Evolutionary conservation across 306 rosid genomes (phyloP).

Genomic region (Vigna radiata): DNA sequence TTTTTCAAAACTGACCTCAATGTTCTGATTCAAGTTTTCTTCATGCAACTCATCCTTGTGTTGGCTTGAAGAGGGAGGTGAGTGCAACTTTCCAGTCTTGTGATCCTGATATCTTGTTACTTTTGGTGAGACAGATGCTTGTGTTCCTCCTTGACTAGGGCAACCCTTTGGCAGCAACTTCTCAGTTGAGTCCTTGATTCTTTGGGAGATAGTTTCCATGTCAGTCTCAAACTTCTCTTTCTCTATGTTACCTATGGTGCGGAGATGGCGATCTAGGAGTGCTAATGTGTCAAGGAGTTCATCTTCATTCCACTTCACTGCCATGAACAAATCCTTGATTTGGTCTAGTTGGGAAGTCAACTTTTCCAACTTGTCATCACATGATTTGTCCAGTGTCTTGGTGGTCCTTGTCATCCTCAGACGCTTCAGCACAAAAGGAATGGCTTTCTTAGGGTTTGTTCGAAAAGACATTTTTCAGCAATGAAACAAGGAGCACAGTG

Average conservation of each 20-base stretch:
- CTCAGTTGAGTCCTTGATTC: neutral
- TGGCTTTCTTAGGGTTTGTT: constrained; percentile 18
- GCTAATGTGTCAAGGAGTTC: neutral
- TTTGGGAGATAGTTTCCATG: neutral
- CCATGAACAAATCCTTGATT: neutral
- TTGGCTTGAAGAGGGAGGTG: constrained; percentile 27
- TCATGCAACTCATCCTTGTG: neutral
- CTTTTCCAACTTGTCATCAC: neutral
- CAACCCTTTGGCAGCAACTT: constrained; percentile 3
- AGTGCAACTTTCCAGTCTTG: neutral
- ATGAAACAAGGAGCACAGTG: too few species aligned
- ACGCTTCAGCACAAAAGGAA: constrained; percentile 1
- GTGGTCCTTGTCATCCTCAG: neutral
- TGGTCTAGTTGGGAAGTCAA: neutral
- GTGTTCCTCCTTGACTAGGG: neutral
- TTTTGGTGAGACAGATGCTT: neutral
- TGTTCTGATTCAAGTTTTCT: neutral
- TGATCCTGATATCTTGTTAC: neutral
- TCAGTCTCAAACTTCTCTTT: neutral
- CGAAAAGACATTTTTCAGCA: neutral
- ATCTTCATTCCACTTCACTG: neutral
- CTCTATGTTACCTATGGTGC: neutral
- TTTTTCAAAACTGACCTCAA: neutral
- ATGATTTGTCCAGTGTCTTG: neutral
- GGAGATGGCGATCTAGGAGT: neutral